phyloP scores from a whole-genome alignment of 1,139 yeast genomes.

The Debaryomyces psychrophilus region DNA sequence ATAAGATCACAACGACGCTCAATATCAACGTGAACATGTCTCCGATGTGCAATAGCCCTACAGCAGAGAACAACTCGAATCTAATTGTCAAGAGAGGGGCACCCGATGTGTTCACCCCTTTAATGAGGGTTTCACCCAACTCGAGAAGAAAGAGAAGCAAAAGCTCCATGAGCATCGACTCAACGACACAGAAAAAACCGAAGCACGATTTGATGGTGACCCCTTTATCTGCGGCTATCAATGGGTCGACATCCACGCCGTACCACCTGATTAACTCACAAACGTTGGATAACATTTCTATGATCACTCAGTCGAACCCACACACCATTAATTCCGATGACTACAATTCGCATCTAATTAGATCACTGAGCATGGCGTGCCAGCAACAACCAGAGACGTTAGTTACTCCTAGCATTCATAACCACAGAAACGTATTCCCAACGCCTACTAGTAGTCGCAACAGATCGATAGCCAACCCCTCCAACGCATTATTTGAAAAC shows the following conservation, averaged over 20 bases:
- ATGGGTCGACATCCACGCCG: slow-evolving; percentile 23
- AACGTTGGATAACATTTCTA: slow-evolving; percentile 41
- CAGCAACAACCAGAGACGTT: background rate
- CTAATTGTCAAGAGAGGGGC: slow-evolving; percentile 47
- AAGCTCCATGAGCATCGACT: slow-evolving; percentile 14
- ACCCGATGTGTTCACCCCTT: slow-evolving; percentile 50
- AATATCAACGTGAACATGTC: slow-evolving; percentile 48
- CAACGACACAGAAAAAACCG: slow-evolving; percentile 18
- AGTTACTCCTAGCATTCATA: slow-evolving; percentile 5
- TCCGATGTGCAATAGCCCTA: slow-evolving; percentile 32
- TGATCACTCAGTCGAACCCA: slow-evolving; percentile 24
- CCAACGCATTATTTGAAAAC: background rate
- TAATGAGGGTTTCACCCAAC: slow-evolving; percentile 49
- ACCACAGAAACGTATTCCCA: background rate
- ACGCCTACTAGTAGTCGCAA: background rate
- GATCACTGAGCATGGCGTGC: background rate
- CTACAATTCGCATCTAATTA: slow-evolving; percentile 23
- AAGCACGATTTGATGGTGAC: slow-evolving; percentile 22
- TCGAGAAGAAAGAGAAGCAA: slow-evolving; percentile 21
- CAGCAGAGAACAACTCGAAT: slow-evolving; percentile 42
- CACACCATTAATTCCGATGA: slow-evolving; percentile 8
- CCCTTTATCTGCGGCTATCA: slow-evolving; percentile 25
- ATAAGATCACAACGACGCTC: slow-evolving; percentile 45
- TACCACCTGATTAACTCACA: slow-evolving; percentile 33
- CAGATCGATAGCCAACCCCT: background rate